A percentile compares a stretch with the other conserved stretches of the same genome.
Evolutionary conservation across 2,329 filamentous ascomycete genomes (phyloP).

Genomic region (Xylaria sp.): DNA sequence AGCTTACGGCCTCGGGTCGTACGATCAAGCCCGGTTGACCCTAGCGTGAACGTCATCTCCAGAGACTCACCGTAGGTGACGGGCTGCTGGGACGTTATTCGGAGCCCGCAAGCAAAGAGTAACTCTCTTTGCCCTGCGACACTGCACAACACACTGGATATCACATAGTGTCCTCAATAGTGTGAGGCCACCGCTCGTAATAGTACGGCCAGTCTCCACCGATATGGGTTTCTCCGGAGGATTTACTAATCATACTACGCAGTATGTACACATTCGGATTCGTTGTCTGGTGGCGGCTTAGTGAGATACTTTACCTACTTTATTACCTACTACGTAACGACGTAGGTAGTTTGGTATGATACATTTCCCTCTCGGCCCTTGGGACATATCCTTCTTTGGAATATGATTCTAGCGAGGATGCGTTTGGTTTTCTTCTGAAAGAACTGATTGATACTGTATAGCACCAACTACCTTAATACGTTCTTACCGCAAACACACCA

Average conservation of each 20-base stretch:
- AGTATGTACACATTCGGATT: constrained; percentile 1
- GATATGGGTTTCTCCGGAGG: constrained; percentile 10
- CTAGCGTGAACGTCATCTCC: constrained; percentile 11
- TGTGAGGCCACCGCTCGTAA: not conserved
- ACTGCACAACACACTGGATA: not conserved
- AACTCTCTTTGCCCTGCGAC: constrained; percentile 9
- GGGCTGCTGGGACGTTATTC: constrained; percentile 8
- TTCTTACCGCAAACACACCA: not conserved
- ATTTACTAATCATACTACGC: constrained; percentile 4
- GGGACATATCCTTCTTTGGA: constrained; percentile 3
- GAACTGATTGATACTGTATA: not conserved
- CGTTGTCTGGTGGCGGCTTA: not conserved
- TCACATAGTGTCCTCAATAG: constrained; percentile 14
- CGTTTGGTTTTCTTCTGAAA: not conserved
- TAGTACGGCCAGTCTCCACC: constrained; percentile 22
- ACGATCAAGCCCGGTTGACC: not conserved
- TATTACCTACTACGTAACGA: constrained; percentile 3
- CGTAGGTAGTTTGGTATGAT: not conserved
- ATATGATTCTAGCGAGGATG: constrained; percentile 10
- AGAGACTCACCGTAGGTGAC: constrained; percentile 10
- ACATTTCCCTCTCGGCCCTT: not conserved
- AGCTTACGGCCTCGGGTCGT: constrained; percentile 12
- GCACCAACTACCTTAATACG: not conserved
- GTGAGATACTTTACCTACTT: not conserved
- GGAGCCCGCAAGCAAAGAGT: constrained; percentile 3